Evolutionary conservation across 257 asterid species (phyloP), one percentile per base, ranked within the genome.

Genomic region (Cordia subcordata): DNA sequence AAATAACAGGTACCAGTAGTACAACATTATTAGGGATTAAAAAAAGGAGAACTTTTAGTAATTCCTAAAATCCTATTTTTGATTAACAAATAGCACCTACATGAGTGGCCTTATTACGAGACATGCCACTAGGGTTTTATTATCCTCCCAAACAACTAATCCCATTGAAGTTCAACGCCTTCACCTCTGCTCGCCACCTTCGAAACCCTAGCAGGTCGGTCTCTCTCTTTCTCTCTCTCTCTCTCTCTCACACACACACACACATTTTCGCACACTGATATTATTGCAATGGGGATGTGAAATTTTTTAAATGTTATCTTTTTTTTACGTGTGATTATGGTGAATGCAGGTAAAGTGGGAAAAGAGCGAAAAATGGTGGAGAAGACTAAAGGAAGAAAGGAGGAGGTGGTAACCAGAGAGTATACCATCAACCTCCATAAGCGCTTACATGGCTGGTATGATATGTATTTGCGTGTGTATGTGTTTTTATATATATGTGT

Each of bases 401-500:
- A 81, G 50, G 83, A 81, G 63, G 84, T 81, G 21, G 84, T 81
- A 47, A 38, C 74, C 27, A 60, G 84, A 63, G 83, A 81, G 68
- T 81, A 77, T 72, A 81, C 84, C 60, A 55, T 81, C 65, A 81
- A 81, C 45, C 81, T 81, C 65, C 84, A 77, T 78, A 81, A 77
- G 70, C 76, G 84, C 57, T 15, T 81, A 38, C 87, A 81, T 61
- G 76, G 87, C 68, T 81, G 87, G 84, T 80, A 74, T 60, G 54
- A 3, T 19, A 5, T 19, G 6, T 6, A 27, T 27, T 27, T 27
- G 6, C 6, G 4, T 27, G 4, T 27, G 3, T 27, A 6, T 27
- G 35, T 27, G 35, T 27, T 6, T 27, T 27, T 27, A 27, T 27
- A 27, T 27, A 27, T 6, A 3, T 27, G 4, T 27, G 4, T 27